Evolutionary conservation across 192 early-diverging fungal genomes (phyloP).

Genomic region (Mortierella antarctica): DNA sequence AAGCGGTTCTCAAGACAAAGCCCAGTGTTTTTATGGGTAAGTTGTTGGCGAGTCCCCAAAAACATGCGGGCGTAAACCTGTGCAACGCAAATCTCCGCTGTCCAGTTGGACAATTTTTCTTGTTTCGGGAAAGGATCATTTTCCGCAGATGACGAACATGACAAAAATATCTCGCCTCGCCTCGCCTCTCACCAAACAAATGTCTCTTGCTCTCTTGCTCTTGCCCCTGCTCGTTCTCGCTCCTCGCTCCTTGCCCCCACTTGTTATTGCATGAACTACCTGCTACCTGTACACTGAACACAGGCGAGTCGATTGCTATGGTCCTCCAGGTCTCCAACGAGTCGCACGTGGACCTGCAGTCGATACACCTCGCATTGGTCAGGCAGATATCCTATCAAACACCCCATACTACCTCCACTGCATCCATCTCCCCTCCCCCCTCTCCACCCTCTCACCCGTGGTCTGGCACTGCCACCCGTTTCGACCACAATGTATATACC

Average conservation of each 20-base stretch:
- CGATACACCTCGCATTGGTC: constrained; percentile 32
- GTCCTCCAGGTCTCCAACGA: constrained; percentile 22
- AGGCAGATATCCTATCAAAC: constrained; percentile 12
- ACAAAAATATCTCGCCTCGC: not conserved
- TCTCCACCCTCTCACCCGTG: not conserved
- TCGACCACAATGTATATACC: not conserved
- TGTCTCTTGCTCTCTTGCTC: not conserved
- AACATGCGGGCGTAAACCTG: not conserved
- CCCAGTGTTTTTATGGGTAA: constrained; percentile 28
- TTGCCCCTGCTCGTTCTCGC: not conserved
- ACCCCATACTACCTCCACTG: not conserved
- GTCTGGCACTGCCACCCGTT: not conserved
- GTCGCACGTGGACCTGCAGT: constrained; percentile 15
- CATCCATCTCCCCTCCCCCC: not conserved
- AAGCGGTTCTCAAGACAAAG: constrained; percentile 7
- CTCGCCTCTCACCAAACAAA: not conserved
- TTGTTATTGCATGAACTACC: not conserved
- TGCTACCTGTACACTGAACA: not conserved
- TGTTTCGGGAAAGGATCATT: not conserved
- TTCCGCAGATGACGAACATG: not conserved
- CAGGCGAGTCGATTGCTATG: constrained; percentile 30
- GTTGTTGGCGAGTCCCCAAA: not conserved
- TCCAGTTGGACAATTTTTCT: constrained; percentile 36
- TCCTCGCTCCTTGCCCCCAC: not conserved
- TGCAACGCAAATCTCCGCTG: not conserved